Conservation (phyloP, 2,329 filamentous ascomycete genomes). For the Cyclaneusma minus region DNA sequence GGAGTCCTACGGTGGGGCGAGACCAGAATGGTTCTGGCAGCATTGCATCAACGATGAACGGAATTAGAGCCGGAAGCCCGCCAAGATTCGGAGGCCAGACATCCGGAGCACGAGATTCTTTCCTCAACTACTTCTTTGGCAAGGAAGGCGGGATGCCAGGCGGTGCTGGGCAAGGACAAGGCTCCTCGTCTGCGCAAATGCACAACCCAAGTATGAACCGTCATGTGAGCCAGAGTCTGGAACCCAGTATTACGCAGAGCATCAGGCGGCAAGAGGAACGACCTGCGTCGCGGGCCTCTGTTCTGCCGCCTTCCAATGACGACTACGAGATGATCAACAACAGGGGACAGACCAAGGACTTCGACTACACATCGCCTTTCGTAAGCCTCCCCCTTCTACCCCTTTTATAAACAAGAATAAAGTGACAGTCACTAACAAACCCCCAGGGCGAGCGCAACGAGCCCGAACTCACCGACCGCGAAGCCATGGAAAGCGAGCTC, state of each 20-base stretch:
- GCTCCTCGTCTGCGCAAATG: conserved; percentile 15
- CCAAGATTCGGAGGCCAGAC: conserved; percentile 43
- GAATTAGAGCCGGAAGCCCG: conserved; percentile 43
- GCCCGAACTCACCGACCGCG: conserved; percentile 82
- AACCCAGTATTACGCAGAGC: conserved; percentile 72
- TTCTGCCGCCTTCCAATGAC: conserved; percentile 32
- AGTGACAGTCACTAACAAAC: conserved; percentile 8
- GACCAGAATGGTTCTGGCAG: conserved; percentile 48
- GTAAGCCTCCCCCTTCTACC: conserved; percentile 24
- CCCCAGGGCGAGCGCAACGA: conserved; percentile 46
- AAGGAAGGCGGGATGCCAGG: conserved; percentile 59
- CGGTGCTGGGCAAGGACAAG: conserved; percentile 20
- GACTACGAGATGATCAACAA: conserved; percentile 16
- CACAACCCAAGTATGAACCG: conserved; percentile 31
- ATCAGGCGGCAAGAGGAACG: conserved; percentile 54
- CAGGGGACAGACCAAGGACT: conserved; percentile 18
- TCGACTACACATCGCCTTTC: conserved; percentile 26
- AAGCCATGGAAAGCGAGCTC: conserved; percentile 93
- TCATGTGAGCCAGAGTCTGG: conserved; percentile 64
- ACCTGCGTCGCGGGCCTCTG: conserved; percentile 22
- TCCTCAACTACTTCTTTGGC: conserved; percentile 97
- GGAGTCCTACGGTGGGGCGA: conserved; percentile 71
- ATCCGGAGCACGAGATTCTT: conserved; percentile 67
- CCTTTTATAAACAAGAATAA: conserved; percentile 2
- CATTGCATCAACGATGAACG: conserved; percentile 53